Evolutionary conservation across 2,329 filamentous ascomycete species (phyloP), one percentile per base, ranked within the genome.

Genomic region (Coniochaeta sp.): DNA sequence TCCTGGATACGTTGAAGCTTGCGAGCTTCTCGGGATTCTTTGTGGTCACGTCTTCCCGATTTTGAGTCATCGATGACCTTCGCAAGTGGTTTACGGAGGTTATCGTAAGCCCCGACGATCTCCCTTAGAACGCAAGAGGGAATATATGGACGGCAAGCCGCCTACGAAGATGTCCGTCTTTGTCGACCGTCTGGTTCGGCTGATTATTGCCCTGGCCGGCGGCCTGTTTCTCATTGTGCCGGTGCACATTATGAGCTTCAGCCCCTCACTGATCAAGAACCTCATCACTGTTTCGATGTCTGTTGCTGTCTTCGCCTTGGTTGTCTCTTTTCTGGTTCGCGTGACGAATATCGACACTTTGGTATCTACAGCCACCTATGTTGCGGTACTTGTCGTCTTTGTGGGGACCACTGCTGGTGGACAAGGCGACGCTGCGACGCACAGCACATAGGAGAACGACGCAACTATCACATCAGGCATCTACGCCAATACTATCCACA

Each of bases 301-400:
- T 2, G 52, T 60, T 10, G 18, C 56, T 1, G 5, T 58, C 2
- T 58, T 60, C 48, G 42, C 53, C 3, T 18, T 55, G 20, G 13
- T 48, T 6, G 5, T 56, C 27, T 38, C 48, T 1, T 50, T 55
- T 10, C 48, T 22, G 1, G 31, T 55, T 4, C 26, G 48, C 4
- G 49, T 50, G 10, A 49, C 51, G 3, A 58, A 56, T 32, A 16
- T 48, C 1, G 54, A 57, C 31, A 57, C 51, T 6, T 16, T 58
- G 31, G 49, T 54, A 1, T 32, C 55, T 4, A 57, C 58, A 20
- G 55, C 57, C 6, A 57, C 56, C 4, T 57, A 58, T 27, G 53
- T 55, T n/a, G 57, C 57, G 10, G 57, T 60, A 6, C 45, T 60
- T 16, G 57, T 57, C 8, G 57, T 58, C 20, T 59, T 59, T 49